Percentiles rank a stretch among this genome's conserved stretches.
Conservation (phyloP, 768 basidiomycete species). For the Amanita molliuscula region DNA sequence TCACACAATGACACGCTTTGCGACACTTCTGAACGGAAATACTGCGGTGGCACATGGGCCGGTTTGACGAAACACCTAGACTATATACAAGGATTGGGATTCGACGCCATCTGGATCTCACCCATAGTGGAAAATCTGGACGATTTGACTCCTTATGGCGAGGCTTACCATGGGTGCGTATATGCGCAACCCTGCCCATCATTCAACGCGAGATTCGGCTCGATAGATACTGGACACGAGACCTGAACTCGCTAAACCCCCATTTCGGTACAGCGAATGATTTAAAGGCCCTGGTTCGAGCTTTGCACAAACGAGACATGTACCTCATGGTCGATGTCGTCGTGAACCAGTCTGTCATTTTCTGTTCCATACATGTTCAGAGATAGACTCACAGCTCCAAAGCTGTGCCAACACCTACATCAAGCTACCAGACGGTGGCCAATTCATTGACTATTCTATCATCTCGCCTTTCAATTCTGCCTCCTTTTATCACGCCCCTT, state of each 20-base stretch:
- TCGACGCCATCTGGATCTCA: constrained; percentile 73
- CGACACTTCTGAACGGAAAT: constrained; percentile 42
- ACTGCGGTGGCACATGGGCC: constrained; percentile 67
- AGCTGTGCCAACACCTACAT: constrained; percentile 13
- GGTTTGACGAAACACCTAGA: constrained; percentile 55
- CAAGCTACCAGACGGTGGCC: constrained; percentile 8
- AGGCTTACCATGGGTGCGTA: constrained; percentile 67
- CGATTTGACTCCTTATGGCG: constrained; percentile 49
- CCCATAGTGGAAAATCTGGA: constrained; percentile 59
- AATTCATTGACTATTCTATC: constrained; percentile 17
- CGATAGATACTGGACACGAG: constrained; percentile 31
- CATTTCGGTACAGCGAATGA: constrained; percentile 69
- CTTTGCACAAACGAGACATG: constrained; percentile 54
- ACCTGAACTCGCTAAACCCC: constrained; percentile 54
- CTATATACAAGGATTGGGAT: constrained; percentile 67
- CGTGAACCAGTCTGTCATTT: constrained; percentile 53
- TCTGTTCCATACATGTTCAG: neutral
- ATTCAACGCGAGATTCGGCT: neutral
- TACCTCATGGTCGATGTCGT: constrained; percentile 68
- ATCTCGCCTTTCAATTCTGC: constrained; percentile 18
- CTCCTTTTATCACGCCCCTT: constrained; percentile 50
- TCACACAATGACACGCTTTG: constrained; percentile 33
- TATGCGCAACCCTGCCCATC: neutral
- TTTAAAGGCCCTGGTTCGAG: constrained; percentile 53
- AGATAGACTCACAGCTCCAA: neutral